Evolutionary conservation across 106 monocot genomes (phyloP).

Genomic region (Platanthera guangdongensis): DNA sequence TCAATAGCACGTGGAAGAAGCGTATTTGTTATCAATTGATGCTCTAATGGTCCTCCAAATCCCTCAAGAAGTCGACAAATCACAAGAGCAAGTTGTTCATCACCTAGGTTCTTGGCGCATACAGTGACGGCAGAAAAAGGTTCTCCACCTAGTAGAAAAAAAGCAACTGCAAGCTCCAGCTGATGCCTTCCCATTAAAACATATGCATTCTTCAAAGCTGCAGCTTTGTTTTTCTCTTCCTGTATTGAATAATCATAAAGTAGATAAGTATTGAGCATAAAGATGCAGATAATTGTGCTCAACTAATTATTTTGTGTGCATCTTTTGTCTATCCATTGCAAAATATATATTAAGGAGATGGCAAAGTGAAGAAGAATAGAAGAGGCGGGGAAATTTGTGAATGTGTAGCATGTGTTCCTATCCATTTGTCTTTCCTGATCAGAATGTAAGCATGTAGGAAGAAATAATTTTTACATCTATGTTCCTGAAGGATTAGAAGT

Average conservation of each 20-base stretch:
- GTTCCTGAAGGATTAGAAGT: background rate
- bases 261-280: background rate
- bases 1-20: constrained; percentile 78
- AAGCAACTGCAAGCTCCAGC: constrained; percentile 79
- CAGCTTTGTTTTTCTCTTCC: constrained; percentile 83
- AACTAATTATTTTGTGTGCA: background rate
- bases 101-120: constrained; percentile 94
- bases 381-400: background rate
- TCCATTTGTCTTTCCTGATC: background rate
- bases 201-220: constrained; percentile 98
- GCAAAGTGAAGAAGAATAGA: background rate
- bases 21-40: constrained; percentile 53
- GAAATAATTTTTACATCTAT: background rate
- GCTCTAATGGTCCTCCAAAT: constrained; percentile 71
- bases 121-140: constrained; percentile 73
- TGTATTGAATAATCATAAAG: constrained; percentile 6
- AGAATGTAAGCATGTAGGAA: background rate
- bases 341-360: background rate
- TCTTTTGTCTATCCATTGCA: background rate
- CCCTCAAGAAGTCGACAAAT: constrained; percentile 91
- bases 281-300: background rate
- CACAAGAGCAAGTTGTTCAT: constrained; percentile 92
- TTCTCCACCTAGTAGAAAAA: constrained; percentile 92
- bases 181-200: constrained; percentile 96
- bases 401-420: background rate